phyloP scores from a whole-genome alignment of 768 basidiomycete species.

The Cantharellus cinnabarinus region DNA sequence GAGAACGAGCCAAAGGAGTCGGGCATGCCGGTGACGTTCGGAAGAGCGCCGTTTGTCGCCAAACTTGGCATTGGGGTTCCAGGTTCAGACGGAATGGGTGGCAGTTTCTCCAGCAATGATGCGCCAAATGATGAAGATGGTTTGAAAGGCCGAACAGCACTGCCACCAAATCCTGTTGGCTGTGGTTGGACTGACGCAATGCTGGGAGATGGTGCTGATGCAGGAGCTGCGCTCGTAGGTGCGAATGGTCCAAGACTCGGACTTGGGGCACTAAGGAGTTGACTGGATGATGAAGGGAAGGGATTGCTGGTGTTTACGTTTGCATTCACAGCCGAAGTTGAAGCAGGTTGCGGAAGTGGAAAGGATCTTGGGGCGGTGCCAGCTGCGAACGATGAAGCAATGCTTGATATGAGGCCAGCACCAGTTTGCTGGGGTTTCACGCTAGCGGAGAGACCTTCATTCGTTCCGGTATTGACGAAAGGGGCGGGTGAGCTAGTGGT shows the following conservation, averaged over 20 bases:
- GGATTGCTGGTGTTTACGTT: background rate
- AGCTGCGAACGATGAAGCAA: conserved; percentile 12
- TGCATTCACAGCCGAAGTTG: background rate
- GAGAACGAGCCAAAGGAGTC: background rate
- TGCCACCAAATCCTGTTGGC: conserved; percentile 31
- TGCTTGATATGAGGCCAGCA: conserved; percentile 1
- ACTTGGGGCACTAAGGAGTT: conserved; percentile 21
- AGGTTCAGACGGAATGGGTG: conserved; percentile 43
- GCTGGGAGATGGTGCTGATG: conserved; percentile 18
- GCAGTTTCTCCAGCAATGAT: conserved; percentile 48
- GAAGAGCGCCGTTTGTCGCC: background rate
- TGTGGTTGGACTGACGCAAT: conserved; percentile 24
- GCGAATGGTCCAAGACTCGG: conserved; percentile 28
- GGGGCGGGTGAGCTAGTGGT: background rate
- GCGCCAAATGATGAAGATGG: conserved; percentile 66
- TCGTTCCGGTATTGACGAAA: background rate
- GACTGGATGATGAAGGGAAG: conserved; percentile 15
- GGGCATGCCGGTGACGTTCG: background rate
- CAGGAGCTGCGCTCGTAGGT: conserved; percentile 31
- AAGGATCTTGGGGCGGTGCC: background rate
- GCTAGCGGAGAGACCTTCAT: background rate
- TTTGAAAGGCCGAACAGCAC: conserved; percentile 52
- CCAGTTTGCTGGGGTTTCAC: background rate
- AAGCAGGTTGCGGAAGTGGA: background rate
- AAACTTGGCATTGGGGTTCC: background rate